Percentiles rank a stretch among this genome's conserved stretches.
These are phyloP conservation scores for Quercus gilva DNA, from an alignment of 306 rosid species.

Conservation along the genomic window DNA sequence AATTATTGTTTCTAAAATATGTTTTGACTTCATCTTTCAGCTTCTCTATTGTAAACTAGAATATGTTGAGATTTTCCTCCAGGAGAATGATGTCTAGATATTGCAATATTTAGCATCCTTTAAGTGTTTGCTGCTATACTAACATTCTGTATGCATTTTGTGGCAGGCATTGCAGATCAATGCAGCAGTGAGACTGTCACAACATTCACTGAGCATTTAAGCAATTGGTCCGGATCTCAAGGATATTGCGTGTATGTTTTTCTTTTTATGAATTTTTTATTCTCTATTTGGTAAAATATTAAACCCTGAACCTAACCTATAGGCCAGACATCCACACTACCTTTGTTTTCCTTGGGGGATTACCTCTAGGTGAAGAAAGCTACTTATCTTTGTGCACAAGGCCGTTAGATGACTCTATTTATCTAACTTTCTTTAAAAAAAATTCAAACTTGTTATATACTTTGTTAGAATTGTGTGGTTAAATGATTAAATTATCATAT, in stretches of 20 bases:
- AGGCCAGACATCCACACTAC: background rate
- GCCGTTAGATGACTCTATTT: background rate
- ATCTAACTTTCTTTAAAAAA: background rate
- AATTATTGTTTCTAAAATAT: background rate
- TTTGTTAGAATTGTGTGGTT: too few species aligned
- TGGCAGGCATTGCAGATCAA: conserved; percentile 54
- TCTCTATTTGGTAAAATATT: conserved; percentile 5
- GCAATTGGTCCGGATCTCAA: conserved; percentile 63
- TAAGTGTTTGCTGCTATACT: background rate
- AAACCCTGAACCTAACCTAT: background rate
- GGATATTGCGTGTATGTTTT: conserved; percentile 65
- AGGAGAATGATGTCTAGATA: background rate
- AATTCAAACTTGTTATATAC: background rate
- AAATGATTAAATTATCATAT: too few species aligned
- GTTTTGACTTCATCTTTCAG: background rate
- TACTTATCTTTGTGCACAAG: background rate
- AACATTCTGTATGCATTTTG: conserved; percentile 18
- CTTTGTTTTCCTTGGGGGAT: background rate
- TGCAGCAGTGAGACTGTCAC: conserved; percentile 40
- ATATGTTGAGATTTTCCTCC: background rate
- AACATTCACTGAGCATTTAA: conserved; percentile 39
- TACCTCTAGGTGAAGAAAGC: background rate
- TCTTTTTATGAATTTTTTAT: background rate
- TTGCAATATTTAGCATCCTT: background rate
- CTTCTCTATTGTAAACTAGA: background rate